phyloP scores from a whole-genome alignment of 352 stramenopile species.

The Discostella stelligera region DNA sequence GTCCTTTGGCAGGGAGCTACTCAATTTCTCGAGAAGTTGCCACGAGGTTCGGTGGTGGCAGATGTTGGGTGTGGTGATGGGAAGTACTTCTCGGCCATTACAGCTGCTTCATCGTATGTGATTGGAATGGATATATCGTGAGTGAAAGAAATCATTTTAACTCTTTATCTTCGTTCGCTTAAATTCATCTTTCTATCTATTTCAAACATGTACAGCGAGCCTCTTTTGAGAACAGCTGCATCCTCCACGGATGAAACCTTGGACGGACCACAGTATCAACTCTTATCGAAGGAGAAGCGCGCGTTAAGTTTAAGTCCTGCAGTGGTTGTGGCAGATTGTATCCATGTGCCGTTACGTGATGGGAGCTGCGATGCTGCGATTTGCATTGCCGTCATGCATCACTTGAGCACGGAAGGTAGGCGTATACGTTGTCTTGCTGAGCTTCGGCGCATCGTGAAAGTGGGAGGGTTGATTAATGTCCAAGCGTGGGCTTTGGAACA shows the following conservation, averaged over 20 bases:
- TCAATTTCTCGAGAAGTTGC: constrained; percentile 76
- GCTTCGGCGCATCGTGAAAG: constrained; percentile 79
- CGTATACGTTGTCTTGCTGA: constrained; percentile 81
- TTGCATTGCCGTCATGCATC: constrained; percentile 89
- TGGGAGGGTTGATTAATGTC: constrained; percentile 82
- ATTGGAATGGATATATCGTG: constrained; percentile 79
- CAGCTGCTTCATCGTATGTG: constrained; percentile 63
- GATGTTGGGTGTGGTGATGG: constrained; percentile 88
- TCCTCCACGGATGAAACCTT: constrained; percentile 18
- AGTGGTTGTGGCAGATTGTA: constrained; percentile 83
- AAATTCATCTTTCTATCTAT: background rate
- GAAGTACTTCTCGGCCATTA: constrained; percentile 83
- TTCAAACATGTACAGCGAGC: constrained; percentile 10
- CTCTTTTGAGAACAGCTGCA: constrained; percentile 63
- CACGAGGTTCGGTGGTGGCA: constrained; percentile 78
- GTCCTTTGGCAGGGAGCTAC: constrained; percentile 81
- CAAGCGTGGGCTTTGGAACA: constrained; percentile 88
- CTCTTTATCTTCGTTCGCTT: background rate
- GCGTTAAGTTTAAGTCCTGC: constrained; percentile 60
- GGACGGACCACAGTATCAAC: constrained; percentile 59
- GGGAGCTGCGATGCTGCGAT: constrained; percentile 85
- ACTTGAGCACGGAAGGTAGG: constrained; percentile 83
- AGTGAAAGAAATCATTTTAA: background rate
- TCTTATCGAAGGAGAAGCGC: constrained; percentile 60
- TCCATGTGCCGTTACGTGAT: constrained; percentile 81